Evolutionary conservation across 202 grass and related monocot genomes (phyloP).

Genomic region (Schoenoplectus tabernaemontani): DNA sequence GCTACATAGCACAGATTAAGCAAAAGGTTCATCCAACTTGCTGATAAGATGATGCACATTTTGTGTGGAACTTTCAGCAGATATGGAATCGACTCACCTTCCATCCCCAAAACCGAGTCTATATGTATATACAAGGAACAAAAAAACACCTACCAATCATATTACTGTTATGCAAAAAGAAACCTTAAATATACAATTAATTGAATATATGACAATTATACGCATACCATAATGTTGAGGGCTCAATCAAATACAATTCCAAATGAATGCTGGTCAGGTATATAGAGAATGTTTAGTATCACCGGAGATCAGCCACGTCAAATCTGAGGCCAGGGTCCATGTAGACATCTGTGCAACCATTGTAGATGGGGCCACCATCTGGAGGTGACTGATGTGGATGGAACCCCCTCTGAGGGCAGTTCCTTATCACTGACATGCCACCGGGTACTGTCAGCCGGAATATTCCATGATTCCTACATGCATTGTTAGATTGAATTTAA

Average conservation of each 20-base stretch:
- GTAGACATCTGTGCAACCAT: constrained; percentile 42
- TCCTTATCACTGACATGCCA: constrained; percentile 43
- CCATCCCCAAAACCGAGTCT: not conserved
- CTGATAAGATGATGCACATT: not conserved
- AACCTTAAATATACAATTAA: constrained; percentile 27
- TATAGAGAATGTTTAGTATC: constrained; percentile 9
- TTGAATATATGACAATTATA: constrained; percentile 1
- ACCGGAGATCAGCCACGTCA: constrained; percentile 46
- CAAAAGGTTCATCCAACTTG: not conserved
- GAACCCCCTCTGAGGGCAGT: constrained; percentile 40
- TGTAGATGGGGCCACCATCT: constrained; percentile 40
- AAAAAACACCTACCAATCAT: not conserved
- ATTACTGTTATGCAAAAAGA: not conserved
- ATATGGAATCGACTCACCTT: not conserved
- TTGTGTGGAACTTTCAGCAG: not conserved
- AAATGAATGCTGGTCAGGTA: not conserved
- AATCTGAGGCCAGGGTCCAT: constrained; percentile 38
- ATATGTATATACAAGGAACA: constrained; percentile 14
- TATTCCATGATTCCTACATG: constrained; percentile 37
- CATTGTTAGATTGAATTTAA: not conserved
- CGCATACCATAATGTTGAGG: not conserved
- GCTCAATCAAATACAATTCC: constrained; percentile 6
- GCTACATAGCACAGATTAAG: not conserved
- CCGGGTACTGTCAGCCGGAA: constrained; percentile 44
- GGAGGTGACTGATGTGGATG: constrained; percentile 35